A percentile compares a stretch with the other conserved stretches of the same genome.
Evolutionary conservation across 257 asterid genomes (phyloP).

Genomic region (Ehretia macrophylla): DNA sequence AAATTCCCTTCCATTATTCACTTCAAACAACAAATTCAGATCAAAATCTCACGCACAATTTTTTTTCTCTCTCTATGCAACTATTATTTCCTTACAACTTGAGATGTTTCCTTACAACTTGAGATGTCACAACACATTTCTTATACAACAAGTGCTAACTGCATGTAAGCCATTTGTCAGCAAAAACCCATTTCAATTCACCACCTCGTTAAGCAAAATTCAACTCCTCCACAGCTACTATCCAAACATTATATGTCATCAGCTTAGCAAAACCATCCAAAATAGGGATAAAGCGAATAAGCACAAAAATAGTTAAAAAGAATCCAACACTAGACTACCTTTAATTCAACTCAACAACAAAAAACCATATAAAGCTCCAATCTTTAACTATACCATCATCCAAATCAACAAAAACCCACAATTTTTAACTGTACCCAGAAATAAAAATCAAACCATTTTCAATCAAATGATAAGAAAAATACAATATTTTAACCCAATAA

Average conservation of each 20-base stretch:
- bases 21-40: too few species aligned
- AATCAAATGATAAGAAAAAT: background rate
- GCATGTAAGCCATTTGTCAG: too few species aligned
- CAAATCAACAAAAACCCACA: background rate
- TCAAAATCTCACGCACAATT: slow-evolving; percentile 6
- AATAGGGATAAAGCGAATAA: background rate
- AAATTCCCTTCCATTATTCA: slow-evolving; percentile 41
- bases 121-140: too few species aligned
- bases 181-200: too few species aligned
- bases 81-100: background rate
- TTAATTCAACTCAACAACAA: background rate
- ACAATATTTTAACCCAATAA: background rate
- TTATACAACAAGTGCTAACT: too few species aligned
- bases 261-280: background rate
- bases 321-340: background rate
- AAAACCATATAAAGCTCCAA: background rate
- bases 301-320: background rate
- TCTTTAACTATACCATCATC: background rate
- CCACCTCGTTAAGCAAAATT: background rate
- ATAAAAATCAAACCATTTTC: too few species aligned
- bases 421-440: background rate
- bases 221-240: background rate
- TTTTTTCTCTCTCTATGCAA: slow-evolving; percentile 1
- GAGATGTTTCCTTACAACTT: too few species aligned
- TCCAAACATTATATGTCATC: background rate